Evolutionary conservation across 805 yeast genomes (phyloP).

Genomic region (Candida tibetensis): DNA sequence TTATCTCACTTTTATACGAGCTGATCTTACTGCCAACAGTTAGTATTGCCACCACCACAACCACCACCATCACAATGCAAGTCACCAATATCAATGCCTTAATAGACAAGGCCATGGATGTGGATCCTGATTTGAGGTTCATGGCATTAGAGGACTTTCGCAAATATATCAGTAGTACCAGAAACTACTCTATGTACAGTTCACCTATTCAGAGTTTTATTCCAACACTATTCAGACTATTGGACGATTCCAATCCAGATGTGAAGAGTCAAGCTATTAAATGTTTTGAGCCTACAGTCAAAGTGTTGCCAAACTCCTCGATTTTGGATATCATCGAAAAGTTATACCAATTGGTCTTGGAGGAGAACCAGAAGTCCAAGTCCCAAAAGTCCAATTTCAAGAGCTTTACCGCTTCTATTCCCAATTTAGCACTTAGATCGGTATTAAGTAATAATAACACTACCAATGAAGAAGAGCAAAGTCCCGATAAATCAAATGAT

Average conservation of each 20-base stretch:
- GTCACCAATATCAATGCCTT: constrained; percentile 28
- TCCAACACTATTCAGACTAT: constrained; percentile 39
- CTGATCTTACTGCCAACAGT: no score
- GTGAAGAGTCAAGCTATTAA: constrained; percentile 74
- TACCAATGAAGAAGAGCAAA: neutral
- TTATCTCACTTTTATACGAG: no score
- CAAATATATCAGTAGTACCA: constrained; percentile 29
- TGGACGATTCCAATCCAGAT: constrained; percentile 64
- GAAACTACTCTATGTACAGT: constrained; percentile 5
- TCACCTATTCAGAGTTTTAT: constrained; percentile 21
- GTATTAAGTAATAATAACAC: constrained; percentile 25
- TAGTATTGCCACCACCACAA: no score
- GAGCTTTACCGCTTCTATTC: constrained; percentile 45
- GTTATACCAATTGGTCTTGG: constrained; percentile 22
- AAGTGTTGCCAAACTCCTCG: constrained; percentile 31
- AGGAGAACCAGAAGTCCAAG: constrained; percentile 16
- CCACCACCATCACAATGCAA: constrained; percentile 17
- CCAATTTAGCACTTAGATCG: constrained; percentile 51
- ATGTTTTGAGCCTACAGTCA: constrained; percentile 48
- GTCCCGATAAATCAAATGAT: neutral
- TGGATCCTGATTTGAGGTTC: constrained; percentile 78
- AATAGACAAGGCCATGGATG: constrained; percentile 51
- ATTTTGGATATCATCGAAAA: constrained; percentile 27
- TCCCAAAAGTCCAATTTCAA: constrained; percentile 14
- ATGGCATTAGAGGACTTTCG: constrained; percentile 81